These are phyloP conservation scores for Tylopilus sp. DNA, from an alignment of 768 basidiomycete genomes.

Conservation along the genomic window DNA sequence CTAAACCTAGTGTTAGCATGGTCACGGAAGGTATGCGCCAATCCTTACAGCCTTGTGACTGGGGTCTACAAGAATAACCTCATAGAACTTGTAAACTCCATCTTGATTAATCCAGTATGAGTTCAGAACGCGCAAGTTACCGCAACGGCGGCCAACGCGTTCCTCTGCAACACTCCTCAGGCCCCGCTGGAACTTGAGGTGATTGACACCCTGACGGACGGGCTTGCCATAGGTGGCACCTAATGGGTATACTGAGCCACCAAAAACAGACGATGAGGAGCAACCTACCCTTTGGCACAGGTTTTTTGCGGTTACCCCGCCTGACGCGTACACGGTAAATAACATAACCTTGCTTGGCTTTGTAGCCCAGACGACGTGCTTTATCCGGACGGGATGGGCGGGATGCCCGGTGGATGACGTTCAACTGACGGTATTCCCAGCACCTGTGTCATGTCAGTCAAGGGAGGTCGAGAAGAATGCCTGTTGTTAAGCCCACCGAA, in stretches of 20 bases:
- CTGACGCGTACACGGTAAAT: conserved; percentile 97
- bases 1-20: conserved; percentile 34
- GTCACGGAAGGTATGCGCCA: background rate
- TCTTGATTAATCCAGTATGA: conserved; percentile 99
- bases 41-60: conserved; percentile 83
- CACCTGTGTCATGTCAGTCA: conserved; percentile 48
- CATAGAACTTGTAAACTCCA: conserved; percentile 98
- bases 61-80: conserved; percentile 97
- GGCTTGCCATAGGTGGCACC: conserved; percentile 99
- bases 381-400: conserved; percentile 99
- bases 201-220: conserved; percentile 98
- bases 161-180: conserved; percentile 94
- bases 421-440: conserved; percentile 99
- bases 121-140: conserved; percentile 93
- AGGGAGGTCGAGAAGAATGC: background rate
- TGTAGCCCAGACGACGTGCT: conserved; percentile 97
- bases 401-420: conserved; percentile 97
- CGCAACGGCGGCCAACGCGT: conserved; percentile 94
- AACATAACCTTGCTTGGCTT: conserved; percentile 99
- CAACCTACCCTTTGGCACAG: conserved; percentile 85
- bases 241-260: conserved; percentile 25
- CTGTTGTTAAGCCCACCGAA: conserved; percentile 56
- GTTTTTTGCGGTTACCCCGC: conserved; percentile 98
- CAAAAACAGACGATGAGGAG: background rate
- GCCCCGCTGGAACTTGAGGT: conserved; percentile 95